These are phyloP conservation scores for Hirschioporus abietinus DNA, from an alignment of 768 basidiomycete species.

Conservation along the genomic window DNA sequence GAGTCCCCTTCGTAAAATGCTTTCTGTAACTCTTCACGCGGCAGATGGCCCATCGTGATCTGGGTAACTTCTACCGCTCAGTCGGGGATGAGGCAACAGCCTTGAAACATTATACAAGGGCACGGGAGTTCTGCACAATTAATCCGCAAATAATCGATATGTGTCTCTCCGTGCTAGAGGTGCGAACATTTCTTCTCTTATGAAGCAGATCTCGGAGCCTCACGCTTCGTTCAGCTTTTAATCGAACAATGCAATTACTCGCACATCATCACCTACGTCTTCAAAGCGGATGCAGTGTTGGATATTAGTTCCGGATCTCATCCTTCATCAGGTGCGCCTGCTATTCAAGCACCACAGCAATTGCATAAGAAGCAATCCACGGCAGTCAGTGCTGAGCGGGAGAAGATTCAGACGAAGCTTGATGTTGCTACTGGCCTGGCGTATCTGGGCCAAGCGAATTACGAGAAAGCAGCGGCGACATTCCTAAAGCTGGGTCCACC, in stretches of 20 bases:
- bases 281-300: conserved; percentile 91
- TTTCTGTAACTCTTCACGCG: not conserved
- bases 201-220: conserved; percentile 7
- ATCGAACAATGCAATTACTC: conserved; percentile 84
- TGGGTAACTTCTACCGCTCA: conserved; percentile 73
- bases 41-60: conserved; percentile 90
- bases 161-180: conserved; percentile 80
- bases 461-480: conserved; percentile 72
- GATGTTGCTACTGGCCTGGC: conserved; percentile 78
- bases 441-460: conserved; percentile 63
- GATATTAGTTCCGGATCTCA: conserved; percentile 46
- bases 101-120: conserved; percentile 83
- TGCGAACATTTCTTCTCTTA: conserved; percentile 22
- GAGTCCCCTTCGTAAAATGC: conserved; percentile 1
- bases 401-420: conserved; percentile 70
- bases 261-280: conserved; percentile 87
- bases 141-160: conserved; percentile 92
- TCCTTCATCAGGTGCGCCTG: conserved; percentile 20
- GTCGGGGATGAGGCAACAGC: conserved; percentile 67
- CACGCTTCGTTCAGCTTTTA: conserved; percentile 50
- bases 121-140: conserved; percentile 88
- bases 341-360: conserved; percentile 18
- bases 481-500: conserved; percentile 66
- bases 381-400: conserved; percentile 49
- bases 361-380: conserved; percentile 20